Conservation (phyloP, 306 rosid species). For the Quercus bicolor region DNA sequence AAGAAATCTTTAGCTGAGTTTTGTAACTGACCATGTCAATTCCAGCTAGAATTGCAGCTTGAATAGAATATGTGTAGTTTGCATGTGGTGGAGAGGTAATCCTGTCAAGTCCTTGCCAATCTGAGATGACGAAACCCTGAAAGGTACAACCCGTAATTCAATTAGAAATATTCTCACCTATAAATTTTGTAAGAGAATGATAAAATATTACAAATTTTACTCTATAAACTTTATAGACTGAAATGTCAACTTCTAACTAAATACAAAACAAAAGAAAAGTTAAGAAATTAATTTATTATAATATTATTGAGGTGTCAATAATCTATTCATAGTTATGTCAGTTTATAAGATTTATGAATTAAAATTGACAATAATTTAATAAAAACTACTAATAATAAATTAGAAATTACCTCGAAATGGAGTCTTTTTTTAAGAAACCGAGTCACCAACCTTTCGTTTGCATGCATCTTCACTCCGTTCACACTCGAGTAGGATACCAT, state of each 20-base stretch:
- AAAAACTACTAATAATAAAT: neutral
- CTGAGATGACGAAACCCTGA: conserved; percentile 6
- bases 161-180: neutral
- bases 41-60: neutral
- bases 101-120: neutral
- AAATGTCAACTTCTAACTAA: too few species aligned
- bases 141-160: neutral
- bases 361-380: neutral
- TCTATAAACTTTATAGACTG: too few species aligned
- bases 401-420: neutral
- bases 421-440: neutral
- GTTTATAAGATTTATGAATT: too few species aligned
- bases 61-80: conserved; percentile 6
- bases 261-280: too few species aligned
- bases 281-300: too few species aligned
- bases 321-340: too few species aligned
- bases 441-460: neutral
- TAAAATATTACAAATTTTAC: too few species aligned
- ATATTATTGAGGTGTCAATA: too few species aligned
- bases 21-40: conserved; percentile 3
- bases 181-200: neutral
- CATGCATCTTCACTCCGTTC: conserved; percentile 19
- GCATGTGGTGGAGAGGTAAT: neutral
- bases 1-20: neutral
- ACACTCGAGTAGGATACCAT: conserved; percentile 1